phyloP scores from a whole-genome alignment of 352 stramenopile genomes.

The Globisporangium canariense region DNA sequence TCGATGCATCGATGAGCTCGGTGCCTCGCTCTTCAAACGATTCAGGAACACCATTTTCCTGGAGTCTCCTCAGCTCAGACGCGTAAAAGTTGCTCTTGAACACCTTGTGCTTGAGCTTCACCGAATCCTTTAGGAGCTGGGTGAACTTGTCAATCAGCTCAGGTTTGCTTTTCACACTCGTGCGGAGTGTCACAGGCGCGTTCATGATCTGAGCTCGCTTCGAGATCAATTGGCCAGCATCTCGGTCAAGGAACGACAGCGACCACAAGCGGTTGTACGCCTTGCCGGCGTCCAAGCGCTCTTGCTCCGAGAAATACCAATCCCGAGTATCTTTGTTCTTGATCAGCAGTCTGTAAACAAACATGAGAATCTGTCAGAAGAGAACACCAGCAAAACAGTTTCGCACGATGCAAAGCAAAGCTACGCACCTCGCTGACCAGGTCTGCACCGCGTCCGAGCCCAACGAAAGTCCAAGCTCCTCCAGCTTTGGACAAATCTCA shows the following conservation, averaged over 20 bases:
- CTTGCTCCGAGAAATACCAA: slow-evolving; percentile 81
- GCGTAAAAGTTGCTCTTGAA: slow-evolving; percentile 76
- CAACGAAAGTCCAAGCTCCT: slow-evolving; percentile 58
- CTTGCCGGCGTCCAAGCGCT: slow-evolving; percentile 71
- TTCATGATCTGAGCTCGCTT: slow-evolving; percentile 75
- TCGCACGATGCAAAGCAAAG: not conserved
- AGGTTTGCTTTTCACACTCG: slow-evolving; percentile 69
- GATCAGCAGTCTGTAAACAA: slow-evolving; percentile 53
- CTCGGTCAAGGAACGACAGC: slow-evolving; percentile 75
- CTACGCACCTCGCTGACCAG: slow-evolving; percentile 62
- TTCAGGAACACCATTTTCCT: slow-evolving; percentile 59
- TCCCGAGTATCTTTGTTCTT: slow-evolving; percentile 87
- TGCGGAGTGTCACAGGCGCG: slow-evolving; percentile 57
- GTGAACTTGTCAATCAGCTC: slow-evolving; percentile 87
- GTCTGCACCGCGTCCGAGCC: slow-evolving; percentile 71
- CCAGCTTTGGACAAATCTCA: slow-evolving; percentile 54
- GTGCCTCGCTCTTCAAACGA: slow-evolving; percentile 64
- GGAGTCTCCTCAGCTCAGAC: slow-evolving; percentile 49
- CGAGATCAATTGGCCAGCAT: slow-evolving; percentile 66
- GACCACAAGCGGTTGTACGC: slow-evolving; percentile 77
- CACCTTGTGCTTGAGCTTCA: slow-evolving; percentile 88
- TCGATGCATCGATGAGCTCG: slow-evolving; percentile 62
- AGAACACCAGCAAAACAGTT: not conserved
- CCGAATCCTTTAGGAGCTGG: slow-evolving; percentile 78
- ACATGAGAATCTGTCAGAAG: too few relatives aligned